These are phyloP conservation scores for Thecaphora thlaspeos DNA, from an alignment of 1,284 basidiomycete genomes.

Conservation along the genomic window DNA sequence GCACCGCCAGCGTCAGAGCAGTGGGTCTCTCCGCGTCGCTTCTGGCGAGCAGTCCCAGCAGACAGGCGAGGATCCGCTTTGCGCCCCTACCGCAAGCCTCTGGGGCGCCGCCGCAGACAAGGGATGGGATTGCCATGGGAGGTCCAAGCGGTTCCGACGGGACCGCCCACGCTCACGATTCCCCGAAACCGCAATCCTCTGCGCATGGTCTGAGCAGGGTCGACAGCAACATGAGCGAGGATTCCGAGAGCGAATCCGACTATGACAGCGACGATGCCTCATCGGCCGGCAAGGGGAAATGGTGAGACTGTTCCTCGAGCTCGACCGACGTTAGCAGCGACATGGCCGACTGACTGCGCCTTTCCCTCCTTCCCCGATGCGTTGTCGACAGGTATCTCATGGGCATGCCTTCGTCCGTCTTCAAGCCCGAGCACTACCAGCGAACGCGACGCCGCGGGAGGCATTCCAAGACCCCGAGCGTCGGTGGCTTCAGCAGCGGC, in stretches of 20 bases:
- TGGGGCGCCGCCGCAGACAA: not conserved
- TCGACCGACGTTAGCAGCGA: not conserved
- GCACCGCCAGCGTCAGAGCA: not conserved
- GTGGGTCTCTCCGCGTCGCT: not conserved
- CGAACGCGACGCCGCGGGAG: conserved; percentile 10
- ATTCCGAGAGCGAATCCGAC: conserved; percentile 24
- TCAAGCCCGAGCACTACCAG: conserved; percentile 40
- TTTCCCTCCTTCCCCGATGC: too few relatives aligned
- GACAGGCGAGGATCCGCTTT: conserved; percentile 20
- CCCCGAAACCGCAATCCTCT: not conserved
- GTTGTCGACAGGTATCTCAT: conserved; percentile 25
- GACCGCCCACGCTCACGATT: conserved; percentile 11
- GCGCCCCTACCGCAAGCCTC: conserved; percentile 22
- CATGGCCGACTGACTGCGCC: too few relatives aligned
- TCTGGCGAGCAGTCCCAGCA: not conserved
- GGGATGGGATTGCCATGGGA: not conserved
- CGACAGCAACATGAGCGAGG: conserved; percentile 3
- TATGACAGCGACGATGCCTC: conserved; percentile 26
- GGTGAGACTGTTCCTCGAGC: conserved; percentile 10
- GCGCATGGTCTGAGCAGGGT: not conserved
- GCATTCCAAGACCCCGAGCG: conserved; percentile 10
- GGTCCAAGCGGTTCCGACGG: not conserved
- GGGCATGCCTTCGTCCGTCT: conserved; percentile 47
- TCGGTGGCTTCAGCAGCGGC: conserved; percentile 1
- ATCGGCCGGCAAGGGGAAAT: conserved; percentile 38